Conservation (phyloP, 768 basidiomycete genomes). For the Amanita subjunquillea region DNA sequence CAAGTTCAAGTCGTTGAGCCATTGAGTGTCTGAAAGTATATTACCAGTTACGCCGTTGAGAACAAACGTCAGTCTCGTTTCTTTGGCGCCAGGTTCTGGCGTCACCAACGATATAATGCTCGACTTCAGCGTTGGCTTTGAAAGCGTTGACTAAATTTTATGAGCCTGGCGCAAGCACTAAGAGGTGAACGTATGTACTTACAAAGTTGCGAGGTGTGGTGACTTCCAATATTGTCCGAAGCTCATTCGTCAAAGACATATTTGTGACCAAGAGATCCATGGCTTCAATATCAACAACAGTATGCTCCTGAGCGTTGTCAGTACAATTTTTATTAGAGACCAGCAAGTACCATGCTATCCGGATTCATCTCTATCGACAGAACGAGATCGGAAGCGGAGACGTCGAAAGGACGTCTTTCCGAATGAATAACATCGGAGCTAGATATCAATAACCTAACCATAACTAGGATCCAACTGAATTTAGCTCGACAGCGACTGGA, state of each 20-base stretch:
- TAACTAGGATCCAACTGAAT: background rate
- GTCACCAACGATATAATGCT: conserved; percentile 57
- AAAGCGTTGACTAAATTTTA: conserved; percentile 26
- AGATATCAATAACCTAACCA: background rate
- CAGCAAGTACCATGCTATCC: conserved; percentile 50
- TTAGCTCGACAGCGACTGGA: background rate
- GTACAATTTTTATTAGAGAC: background rate
- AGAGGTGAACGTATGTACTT: background rate
- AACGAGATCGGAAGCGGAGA: conserved; percentile 53
- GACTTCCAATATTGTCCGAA: conserved; percentile 10
- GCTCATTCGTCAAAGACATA: conserved; percentile 21
- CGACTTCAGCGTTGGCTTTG: conserved; percentile 47
- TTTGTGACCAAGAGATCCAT: conserved; percentile 54
- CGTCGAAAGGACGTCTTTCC: conserved; percentile 36
- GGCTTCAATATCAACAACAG: conserved; percentile 48
- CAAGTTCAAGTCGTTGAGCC: conserved; percentile 45
- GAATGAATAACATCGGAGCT: conserved; percentile 6
- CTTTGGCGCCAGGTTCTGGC: conserved; percentile 59
- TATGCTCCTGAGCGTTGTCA: conserved; percentile 49
- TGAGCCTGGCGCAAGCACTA: background rate
- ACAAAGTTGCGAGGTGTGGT: conserved; percentile 1
- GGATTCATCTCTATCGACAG: conserved; percentile 57
- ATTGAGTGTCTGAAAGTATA: conserved; percentile 49
- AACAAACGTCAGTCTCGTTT: conserved; percentile 60
- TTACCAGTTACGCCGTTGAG: conserved; percentile 56